Evolutionary conservation across 257 asterid genomes (phyloP).

Genomic region (Solanum rostratum): DNA sequence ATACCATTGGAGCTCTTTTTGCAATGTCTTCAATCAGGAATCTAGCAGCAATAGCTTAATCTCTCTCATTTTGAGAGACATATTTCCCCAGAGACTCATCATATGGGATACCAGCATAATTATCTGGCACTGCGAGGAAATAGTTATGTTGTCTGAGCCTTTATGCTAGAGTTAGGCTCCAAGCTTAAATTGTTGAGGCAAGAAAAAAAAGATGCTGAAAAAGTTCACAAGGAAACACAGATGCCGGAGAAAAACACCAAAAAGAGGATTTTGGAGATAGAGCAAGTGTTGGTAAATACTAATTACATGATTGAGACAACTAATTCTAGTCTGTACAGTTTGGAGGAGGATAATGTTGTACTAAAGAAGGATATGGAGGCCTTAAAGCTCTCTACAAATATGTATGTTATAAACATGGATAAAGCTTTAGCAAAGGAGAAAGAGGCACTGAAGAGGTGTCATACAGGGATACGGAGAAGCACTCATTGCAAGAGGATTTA

Average conservation of each 20-base stretch:
- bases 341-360: constrained; percentile 30
- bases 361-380: neutral
- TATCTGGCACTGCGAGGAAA: constrained; percentile 34
- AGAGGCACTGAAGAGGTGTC: constrained; percentile 36
- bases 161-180: constrained; percentile 1
- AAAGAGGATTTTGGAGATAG: constrained; percentile 56
- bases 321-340: constrained; percentile 17
- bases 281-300: constrained; percentile 38
- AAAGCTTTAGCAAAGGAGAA: constrained; percentile 39
- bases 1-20: constrained; percentile 46
- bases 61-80: constrained; percentile 37
- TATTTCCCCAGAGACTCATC: constrained; percentile 37
- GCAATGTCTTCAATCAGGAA: constrained; percentile 27
- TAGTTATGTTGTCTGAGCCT: neutral
- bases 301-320: constrained; percentile 30
- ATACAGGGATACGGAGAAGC: constrained; percentile 30
- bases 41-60: constrained; percentile 32
- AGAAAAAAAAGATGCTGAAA: constrained; percentile 54
- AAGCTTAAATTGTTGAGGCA: constrained; percentile 63
- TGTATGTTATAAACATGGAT: constrained; percentile 22
- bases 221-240: constrained; percentile 40
- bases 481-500: constrained; percentile 25
- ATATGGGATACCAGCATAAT: constrained; percentile 36
- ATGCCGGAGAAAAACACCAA: constrained; percentile 39
- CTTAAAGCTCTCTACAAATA: constrained; percentile 15